A percentile compares a stretch with the other conserved stretches of the same genome.
phyloP scores from a whole-genome alignment of 1,284 basidiomycete species.

The Ustilago shanxiensis region DNA sequence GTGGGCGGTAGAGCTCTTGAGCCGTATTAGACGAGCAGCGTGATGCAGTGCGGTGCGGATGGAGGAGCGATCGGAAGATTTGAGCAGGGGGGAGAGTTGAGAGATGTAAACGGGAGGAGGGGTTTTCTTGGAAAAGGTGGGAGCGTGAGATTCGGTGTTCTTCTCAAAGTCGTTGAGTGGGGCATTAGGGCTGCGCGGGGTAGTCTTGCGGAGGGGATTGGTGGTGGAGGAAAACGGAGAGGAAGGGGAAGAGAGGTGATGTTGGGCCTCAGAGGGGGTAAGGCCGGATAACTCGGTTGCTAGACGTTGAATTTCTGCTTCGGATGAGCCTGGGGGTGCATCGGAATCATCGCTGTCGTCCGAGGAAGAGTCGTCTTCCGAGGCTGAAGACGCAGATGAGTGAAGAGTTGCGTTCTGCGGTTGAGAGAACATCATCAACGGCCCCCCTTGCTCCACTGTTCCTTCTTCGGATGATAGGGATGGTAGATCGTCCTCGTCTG shows the following conservation, averaged over 20 bases:
- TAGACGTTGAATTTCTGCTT: conserved; percentile 34
- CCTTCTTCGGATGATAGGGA: not conserved
- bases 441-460: not conserved
- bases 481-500: conserved; percentile 14
- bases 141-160: conserved; percentile 35
- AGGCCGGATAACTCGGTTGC: conserved; percentile 35
- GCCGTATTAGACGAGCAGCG: conserved; percentile 50
- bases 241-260: not conserved
- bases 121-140: conserved; percentile 47
- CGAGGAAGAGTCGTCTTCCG: conserved; percentile 13
- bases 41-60: conserved; percentile 49
- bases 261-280: conserved; percentile 10
- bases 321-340: not conserved
- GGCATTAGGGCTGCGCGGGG: not conserved
- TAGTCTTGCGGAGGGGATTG: not conserved
- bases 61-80: conserved; percentile 36
- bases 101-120: conserved; percentile 69
- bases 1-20: conserved; percentile 41
- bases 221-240: not conserved
- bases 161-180: conserved; percentile 13
- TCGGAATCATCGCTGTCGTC: conserved; percentile 18
- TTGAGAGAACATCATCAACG: conserved; percentile 23
- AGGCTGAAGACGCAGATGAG: conserved; percentile 24
- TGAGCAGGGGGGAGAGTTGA: conserved; percentile 68
- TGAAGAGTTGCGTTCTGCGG: not conserved